A percentile compares a stretch with the other conserved stretches of the same genome.
These are phyloP conservation scores for Cicer yamashitae DNA, from an alignment of 306 rosid genomes.

Conservation along the genomic window DNA sequence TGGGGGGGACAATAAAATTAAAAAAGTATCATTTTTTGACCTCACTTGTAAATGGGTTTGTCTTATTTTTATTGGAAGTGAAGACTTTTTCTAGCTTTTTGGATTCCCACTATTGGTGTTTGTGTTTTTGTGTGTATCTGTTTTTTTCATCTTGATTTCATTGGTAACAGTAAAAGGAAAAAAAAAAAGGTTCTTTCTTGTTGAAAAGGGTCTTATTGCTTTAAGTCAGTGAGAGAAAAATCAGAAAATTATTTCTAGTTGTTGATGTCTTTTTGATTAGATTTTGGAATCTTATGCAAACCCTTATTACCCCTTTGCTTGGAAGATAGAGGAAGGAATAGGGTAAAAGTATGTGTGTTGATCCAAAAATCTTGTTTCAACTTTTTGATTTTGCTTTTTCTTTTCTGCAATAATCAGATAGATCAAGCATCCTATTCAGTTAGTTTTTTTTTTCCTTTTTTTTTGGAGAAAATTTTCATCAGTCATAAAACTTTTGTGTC, in stretches of 20 bases:
- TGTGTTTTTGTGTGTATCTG: slow-evolving; percentile 32
- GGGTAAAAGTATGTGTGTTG: slow-evolving; percentile 33
- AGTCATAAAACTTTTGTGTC: slow-evolving; percentile 4
- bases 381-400: slow-evolving; percentile 30
- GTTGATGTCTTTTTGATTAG: slow-evolving; percentile 41
- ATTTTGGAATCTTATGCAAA: slow-evolving; percentile 49
- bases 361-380: slow-evolving; percentile 40
- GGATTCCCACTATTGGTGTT: slow-evolving; percentile 48
- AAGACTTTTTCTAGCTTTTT: slow-evolving; percentile 48
- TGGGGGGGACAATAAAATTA: background rate
- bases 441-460: slow-evolving; percentile 4
- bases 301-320: slow-evolving; percentile 45
- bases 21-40: slow-evolving; percentile 7
- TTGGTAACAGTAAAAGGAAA: slow-evolving; percentile 47
- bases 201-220: slow-evolving; percentile 50
- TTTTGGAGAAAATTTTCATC: too few relatives aligned
- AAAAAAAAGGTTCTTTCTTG: slow-evolving; percentile 50
- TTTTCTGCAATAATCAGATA: slow-evolving; percentile 46
- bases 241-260: slow-evolving; percentile 16
- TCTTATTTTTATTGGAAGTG: slow-evolving; percentile 40
- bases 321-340: slow-evolving; percentile 51
- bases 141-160: slow-evolving; percentile 40
- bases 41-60: slow-evolving; percentile 19
- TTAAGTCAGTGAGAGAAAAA: slow-evolving; percentile 47
- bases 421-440: slow-evolving; percentile 36